These are phyloP conservation scores for Cubamyces lactineus DNA, from an alignment of 768 basidiomycete genomes.

Conservation along the genomic window DNA sequence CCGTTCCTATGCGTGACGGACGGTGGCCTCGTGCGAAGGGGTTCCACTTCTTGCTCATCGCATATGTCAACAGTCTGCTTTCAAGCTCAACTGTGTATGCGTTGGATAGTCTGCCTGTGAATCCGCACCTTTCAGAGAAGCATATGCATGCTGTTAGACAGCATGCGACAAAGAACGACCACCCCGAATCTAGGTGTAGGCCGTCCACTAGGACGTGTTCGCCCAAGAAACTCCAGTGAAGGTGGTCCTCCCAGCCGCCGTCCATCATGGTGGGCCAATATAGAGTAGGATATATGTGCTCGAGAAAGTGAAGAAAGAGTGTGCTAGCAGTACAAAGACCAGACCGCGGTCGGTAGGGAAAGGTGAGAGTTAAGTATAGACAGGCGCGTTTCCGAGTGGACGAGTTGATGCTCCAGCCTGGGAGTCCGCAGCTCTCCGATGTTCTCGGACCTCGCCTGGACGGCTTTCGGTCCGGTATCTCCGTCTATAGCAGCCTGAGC, in stretches of 20 bases:
- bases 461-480: neutral
- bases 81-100: neutral
- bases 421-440: constrained; percentile 6
- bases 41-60: constrained; percentile 51
- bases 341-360: neutral
- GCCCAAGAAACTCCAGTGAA: constrained; percentile 46
- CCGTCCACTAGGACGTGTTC: constrained; percentile 49
- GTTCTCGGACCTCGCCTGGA: neutral
- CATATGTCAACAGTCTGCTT: constrained; percentile 52
- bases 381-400: neutral
- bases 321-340: neutral
- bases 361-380: constrained; percentile 2
- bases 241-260: constrained; percentile 52
- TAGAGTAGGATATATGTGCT: neutral
- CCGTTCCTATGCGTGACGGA: constrained; percentile 47
- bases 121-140: constrained; percentile 60
- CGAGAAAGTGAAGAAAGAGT: neutral
- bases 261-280: constrained; percentile 32
- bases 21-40: constrained; percentile 41
- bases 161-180: constrained; percentile 50
- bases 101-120: neutral
- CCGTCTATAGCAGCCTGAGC: too few species aligned
- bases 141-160: constrained; percentile 53
- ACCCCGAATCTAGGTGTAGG: constrained; percentile 50
- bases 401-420: neutral